These are phyloP conservation scores for Neurospora sp. DNA, from an alignment of 495 filamentous ascomycete genomes.

Conservation along the genomic window DNA sequence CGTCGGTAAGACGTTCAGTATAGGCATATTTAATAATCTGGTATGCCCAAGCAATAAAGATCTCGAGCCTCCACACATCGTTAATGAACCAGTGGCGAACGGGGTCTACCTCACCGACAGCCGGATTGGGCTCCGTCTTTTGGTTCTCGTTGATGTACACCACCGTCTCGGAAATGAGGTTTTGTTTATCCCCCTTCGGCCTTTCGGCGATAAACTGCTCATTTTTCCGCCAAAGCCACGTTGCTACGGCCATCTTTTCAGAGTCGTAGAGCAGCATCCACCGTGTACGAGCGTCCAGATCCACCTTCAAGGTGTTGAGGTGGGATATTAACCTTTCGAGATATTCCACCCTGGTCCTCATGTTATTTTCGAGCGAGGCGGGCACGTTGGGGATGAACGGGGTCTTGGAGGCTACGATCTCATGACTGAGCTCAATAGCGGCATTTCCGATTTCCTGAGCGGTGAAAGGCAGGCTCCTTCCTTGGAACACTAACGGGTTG, in stretches of 20 bases:
- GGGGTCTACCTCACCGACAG: conserved; percentile 54
- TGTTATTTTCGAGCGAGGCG: conserved; percentile 69
- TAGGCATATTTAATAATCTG: conserved; percentile 59
- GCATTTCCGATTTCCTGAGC: conserved; percentile 64
- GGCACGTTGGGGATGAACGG: conserved; percentile 58
- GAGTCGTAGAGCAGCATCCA: conserved; percentile 85
- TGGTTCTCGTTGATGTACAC: conserved; percentile 58
- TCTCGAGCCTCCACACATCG: conserved; percentile 62
- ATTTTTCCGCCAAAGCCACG: conserved; percentile 67
- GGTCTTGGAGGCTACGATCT: conserved; percentile 66
- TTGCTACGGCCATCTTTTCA: conserved; percentile 81
- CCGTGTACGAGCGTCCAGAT: conserved; percentile 49
- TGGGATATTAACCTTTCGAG: conserved; percentile 61
- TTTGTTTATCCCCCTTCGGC: conserved; percentile 36
- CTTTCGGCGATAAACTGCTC: conserved; percentile 44
- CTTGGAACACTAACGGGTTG: conserved; percentile 71
- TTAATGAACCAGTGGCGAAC: conserved; percentile 75
- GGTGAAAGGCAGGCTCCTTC: conserved; percentile 51
- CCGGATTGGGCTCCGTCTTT: conserved; percentile 48
- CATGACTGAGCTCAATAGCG: conserved; percentile 66
- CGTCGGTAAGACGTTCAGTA: conserved; percentile 39
- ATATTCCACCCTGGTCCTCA: conserved; percentile 57
- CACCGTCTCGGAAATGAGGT: conserved; percentile 56
- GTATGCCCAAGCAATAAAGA: conserved; percentile 65
- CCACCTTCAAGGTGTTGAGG: conserved; percentile 43